Conservation (phyloP, 352 stramenopile genomes). For the Phytophthora crassamura region DNA sequence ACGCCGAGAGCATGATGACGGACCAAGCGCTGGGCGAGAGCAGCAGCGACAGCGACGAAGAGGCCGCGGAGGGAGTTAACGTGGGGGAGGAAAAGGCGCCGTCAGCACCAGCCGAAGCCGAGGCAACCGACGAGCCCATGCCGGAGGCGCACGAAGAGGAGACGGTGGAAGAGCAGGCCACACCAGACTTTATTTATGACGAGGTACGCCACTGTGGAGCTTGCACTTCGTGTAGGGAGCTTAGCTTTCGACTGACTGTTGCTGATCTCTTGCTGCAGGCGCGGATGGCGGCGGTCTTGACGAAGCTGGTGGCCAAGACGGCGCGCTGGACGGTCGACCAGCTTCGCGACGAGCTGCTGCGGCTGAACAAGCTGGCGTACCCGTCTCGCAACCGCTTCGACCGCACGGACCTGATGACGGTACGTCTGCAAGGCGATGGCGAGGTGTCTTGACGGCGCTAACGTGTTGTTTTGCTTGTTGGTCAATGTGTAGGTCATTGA, state of each 20-base stretch:
- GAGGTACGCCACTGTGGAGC: slow-evolving; percentile 51
- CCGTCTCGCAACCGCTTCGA: slow-evolving; percentile 69
- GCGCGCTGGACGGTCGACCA: slow-evolving; percentile 74
- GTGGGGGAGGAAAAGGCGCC: slow-evolving; percentile 13
- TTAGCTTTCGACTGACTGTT: slow-evolving; percentile 6
- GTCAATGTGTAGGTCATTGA: slow-evolving; percentile 32
- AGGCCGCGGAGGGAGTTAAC: no score
- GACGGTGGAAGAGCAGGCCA: slow-evolving; percentile 27
- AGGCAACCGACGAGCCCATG: slow-evolving; percentile 29
- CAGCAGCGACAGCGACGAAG: no score
- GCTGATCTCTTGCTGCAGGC: slow-evolving; percentile 33
- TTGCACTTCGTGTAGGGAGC: not conserved
- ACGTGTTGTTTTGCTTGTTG: slow-evolving; percentile 7
- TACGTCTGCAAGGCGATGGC: slow-evolving; percentile 18
- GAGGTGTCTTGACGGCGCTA: slow-evolving; percentile 1
- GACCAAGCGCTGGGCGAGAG: slow-evolving; percentile 46
- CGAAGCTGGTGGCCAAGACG: slow-evolving; percentile 66
- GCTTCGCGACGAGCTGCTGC: slow-evolving; percentile 71
- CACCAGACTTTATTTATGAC: slow-evolving; percentile 81
- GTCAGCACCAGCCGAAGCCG: slow-evolving; percentile 1
- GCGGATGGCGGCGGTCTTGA: slow-evolving; percentile 58
- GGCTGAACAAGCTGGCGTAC: slow-evolving; percentile 77
- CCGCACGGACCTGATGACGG: slow-evolving; percentile 72
- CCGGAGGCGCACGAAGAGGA: slow-evolving; percentile 19
- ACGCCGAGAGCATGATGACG: slow-evolving; percentile 48